Evolutionary conservation across 345 rosid genomes (phyloP).

Genomic region (Clarkia xantiana): DNA sequence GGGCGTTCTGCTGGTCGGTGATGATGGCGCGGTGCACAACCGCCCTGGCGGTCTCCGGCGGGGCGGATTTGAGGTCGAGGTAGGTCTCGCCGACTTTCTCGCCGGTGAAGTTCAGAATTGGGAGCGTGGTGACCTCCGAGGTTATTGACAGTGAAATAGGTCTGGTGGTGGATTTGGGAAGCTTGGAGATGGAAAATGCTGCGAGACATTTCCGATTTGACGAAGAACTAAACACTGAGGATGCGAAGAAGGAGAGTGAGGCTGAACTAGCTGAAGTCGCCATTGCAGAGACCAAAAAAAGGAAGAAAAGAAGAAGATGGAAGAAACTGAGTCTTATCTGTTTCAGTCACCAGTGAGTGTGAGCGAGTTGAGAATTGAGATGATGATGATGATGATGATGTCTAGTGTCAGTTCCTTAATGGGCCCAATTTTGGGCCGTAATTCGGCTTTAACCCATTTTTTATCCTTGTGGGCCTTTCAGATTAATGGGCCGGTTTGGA

Average conservation of each 20-base stretch:
- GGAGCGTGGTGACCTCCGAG: slow-evolving; percentile 47
- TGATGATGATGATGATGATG: too few species aligned
- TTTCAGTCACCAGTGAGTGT: too few species aligned
- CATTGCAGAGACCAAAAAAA: slow-evolving; percentile 24
- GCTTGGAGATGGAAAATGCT: background rate
- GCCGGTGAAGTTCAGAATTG: slow-evolving; percentile 64
- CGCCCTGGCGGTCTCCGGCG: slow-evolving; percentile 70
- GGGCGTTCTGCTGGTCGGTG: slow-evolving; percentile 72
- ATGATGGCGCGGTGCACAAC: slow-evolving; percentile 76
- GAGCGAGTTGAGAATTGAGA: too few species aligned
- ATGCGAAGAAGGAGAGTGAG: slow-evolving; percentile 47
- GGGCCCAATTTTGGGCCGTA: too few species aligned
- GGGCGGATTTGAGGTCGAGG: slow-evolving; percentile 70
- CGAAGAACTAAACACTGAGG: slow-evolving; percentile 28
- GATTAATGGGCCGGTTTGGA: too few species aligned
- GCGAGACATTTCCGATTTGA: slow-evolving; percentile 4
- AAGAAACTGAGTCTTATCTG: too few species aligned
- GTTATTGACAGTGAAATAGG: slow-evolving; percentile 25
- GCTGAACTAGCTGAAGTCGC: slow-evolving; percentile 23
- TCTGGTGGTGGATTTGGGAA: slow-evolving; percentile 11
- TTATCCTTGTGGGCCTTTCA: too few species aligned
- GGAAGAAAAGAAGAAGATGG: too few species aligned
- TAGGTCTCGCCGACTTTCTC: slow-evolving; percentile 70
- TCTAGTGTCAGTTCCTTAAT: too few species aligned
- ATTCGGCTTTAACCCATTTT: too few species aligned